Evolutionary conservation across 305 asterid species (phyloP), one percentile per base, ranked within the genome.

Genomic region (Solanum hybrid): DNA sequence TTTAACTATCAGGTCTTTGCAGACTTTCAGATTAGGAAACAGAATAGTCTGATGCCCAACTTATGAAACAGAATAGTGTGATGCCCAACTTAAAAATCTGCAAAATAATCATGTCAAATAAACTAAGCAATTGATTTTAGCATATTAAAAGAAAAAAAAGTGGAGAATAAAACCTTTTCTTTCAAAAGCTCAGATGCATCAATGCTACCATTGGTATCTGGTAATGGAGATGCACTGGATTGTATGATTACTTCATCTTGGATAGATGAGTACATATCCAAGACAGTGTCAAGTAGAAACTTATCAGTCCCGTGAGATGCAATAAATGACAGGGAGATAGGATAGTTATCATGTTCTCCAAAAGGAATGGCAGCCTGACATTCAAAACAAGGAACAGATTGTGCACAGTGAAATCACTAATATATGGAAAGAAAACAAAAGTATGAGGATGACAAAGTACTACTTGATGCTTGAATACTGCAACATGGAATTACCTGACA

Each of bases 231-330:
- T 89, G 96, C 91, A 87, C 91, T 94, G 39, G 96, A 93, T 86
- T 88, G 91, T 89, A 76, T 42, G 83, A 36, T 86, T 89, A 90
- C 91, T 93, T 94, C 98, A 87, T 96, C 95, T 96, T 95, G 98
- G 91, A 97, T 97, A 92, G 96, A 91, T 36, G 96, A 90, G 94
- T 95, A 93, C 94, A 94, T 89, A 92, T 97, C 99, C 96, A 96
- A 92, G 46, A 97, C 88, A 88, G 98, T 94, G 89, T 96, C 99
- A 87, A 97, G 99, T 92, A 97, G 92, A 94, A 96, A 95, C 90
- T 97, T 97, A 93, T 97, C 99, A 90, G 90, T 79, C 88, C 98
- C 98, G 74, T 95, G 98, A 87, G 96, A 94, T 67, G 98, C 98
- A 90, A 97, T 89, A 81, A 96, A 94, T 67, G 99, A 96, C 37